A percentile compares a stretch with the other conserved stretches of the same genome.
Conservation (phyloP, 345 rosid genomes). For the Gossypium anomalum region DNA sequence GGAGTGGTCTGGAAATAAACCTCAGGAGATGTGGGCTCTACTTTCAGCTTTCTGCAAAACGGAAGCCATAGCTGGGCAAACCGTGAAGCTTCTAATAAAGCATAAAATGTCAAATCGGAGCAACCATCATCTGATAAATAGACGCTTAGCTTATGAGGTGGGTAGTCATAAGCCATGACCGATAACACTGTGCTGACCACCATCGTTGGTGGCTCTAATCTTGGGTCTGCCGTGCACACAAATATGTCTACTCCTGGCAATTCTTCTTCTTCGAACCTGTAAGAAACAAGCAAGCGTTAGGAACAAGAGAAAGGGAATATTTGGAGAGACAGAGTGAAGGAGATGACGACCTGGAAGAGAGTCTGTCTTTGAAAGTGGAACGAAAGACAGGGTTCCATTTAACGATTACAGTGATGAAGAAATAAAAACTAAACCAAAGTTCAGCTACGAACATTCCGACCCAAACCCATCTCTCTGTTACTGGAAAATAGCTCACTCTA, state of each 20-base stretch:
- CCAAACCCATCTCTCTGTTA: conserved; percentile 28
- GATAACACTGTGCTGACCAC: conserved; percentile 32
- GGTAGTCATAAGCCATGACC: too few relatives aligned
- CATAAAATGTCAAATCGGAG: conserved; percentile 40
- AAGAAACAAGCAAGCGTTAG: too few relatives aligned
- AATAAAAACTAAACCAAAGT: conserved; percentile 10
- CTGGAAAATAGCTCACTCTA: conserved; percentile 22
- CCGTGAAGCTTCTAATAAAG: conserved; percentile 43
- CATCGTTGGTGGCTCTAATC: conserved; percentile 44
- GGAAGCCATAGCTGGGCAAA: conserved; percentile 28
- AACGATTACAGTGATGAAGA: too few relatives aligned
- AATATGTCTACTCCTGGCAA: conserved; percentile 44
- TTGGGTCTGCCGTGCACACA: conserved; percentile 53
- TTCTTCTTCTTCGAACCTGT: conserved; percentile 26
- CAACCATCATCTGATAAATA: conserved; percentile 13
- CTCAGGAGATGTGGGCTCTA: conserved; percentile 42
- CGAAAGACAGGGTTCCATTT: too few relatives aligned
- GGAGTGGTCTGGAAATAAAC: conserved; percentile 29
- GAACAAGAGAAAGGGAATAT: too few relatives aligned
- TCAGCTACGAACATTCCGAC: conserved; percentile 41
- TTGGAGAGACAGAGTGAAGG: too few relatives aligned
- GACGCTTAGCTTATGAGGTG: too few relatives aligned
- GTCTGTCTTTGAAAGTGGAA: too few relatives aligned
- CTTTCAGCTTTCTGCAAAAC: conserved; percentile 35
- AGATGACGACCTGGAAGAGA: too few relatives aligned